Base-by-base conservation (phyloP, 1,284 basidiomycete species). In the Sanghuangporus weigelae region DNA sequence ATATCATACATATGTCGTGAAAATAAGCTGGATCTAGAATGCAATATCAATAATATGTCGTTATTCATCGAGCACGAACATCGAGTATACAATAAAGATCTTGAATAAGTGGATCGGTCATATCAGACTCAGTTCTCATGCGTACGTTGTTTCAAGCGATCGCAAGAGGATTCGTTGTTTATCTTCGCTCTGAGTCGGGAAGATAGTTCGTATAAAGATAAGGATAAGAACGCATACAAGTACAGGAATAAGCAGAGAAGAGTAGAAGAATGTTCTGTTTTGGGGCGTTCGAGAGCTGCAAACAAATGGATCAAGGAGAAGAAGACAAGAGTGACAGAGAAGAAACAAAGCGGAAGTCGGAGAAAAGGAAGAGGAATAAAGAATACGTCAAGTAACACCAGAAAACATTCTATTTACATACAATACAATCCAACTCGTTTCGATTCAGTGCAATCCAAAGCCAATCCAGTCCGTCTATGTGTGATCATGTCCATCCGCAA, bases 41-140 rank as follows among this genome's bases (percentile, higher is more conserved):
- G 26, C 26, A 31, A 31, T 31, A 42, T 42, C 12, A 42, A 42
- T 8, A 42, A 42, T 42, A 16, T 11, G 12, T 42, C n/a, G 40
- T 11, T 40, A 14, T 7, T n/a, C 7, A 42, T 3, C 12, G 3
- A n/a, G 12, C 40, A 42, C 16, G 8, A 7, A 4, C 16, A 12
- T 46, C 44, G 44, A n/a, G 44, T 7, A 19, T 46, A 7, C 44
- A 3, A 26, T 26, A 2, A 3, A 26, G 23, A 1, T 26, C 23
- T 26, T 26, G 23, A 26, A 26, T 26, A 26, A 2, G 23, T 26
- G 23, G 23, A 3, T 26, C 2, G 3, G 3, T 31, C 26, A 31
- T 31, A 5, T 2, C 68, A 23, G 60, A 65, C 36, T 57, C 62
- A 14, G 59, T 67, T 19, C 48, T 55, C n/a, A 16, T n/a, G 23